Conservation (phyloP, 2,329 filamentous ascomycete genomes). For the Paecilomyces fulvus region DNA sequence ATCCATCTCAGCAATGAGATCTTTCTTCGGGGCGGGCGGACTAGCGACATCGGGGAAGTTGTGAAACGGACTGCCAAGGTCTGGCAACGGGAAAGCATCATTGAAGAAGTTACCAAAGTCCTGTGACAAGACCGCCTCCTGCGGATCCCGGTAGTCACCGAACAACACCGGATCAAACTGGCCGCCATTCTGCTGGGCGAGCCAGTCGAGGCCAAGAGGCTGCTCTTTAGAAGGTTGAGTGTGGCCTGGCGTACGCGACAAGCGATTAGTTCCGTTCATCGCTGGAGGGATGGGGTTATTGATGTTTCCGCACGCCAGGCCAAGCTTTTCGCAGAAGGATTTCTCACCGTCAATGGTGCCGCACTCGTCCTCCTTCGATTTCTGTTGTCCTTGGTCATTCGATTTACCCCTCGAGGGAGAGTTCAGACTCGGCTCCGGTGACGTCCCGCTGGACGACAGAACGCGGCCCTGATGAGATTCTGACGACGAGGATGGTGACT, state of each 20-base stretch:
- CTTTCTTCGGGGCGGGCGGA: slow-evolving; percentile 47
- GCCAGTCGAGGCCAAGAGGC: slow-evolving; percentile 49
- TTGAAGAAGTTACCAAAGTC: slow-evolving; percentile 65
- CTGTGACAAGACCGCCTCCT: slow-evolving; percentile 66
- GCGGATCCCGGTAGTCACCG: slow-evolving; percentile 82
- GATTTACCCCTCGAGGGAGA: slow-evolving; percentile 32
- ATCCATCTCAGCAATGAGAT: slow-evolving; percentile 71
- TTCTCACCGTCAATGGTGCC: slow-evolving; percentile 33
- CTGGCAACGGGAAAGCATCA: slow-evolving; percentile 68
- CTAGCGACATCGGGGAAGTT: slow-evolving; percentile 33
- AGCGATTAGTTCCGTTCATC: slow-evolving; percentile 22
- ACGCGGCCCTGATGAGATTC: slow-evolving; percentile 37
- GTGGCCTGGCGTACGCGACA: slow-evolving; percentile 20
- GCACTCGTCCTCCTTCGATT: slow-evolving; percentile 19
- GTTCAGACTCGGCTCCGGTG: slow-evolving; percentile 37
- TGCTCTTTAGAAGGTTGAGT: slow-evolving; percentile 6
- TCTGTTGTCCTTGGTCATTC: slow-evolving; percentile 16
- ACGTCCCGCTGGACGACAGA: slow-evolving; percentile 42
- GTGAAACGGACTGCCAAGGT: slow-evolving; percentile 77
- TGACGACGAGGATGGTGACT: slow-evolving; percentile 41
- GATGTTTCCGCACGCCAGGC: slow-evolving; percentile 38
- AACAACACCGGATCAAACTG: slow-evolving; percentile 89
- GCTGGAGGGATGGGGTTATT: slow-evolving; percentile 36
- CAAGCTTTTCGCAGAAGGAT: slow-evolving; percentile 37
- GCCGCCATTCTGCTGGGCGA: slow-evolving; percentile 71